These are phyloP conservation scores for Lactifluus subvellereus DNA, from an alignment of 768 basidiomycete species.

Conservation along the genomic window DNA sequence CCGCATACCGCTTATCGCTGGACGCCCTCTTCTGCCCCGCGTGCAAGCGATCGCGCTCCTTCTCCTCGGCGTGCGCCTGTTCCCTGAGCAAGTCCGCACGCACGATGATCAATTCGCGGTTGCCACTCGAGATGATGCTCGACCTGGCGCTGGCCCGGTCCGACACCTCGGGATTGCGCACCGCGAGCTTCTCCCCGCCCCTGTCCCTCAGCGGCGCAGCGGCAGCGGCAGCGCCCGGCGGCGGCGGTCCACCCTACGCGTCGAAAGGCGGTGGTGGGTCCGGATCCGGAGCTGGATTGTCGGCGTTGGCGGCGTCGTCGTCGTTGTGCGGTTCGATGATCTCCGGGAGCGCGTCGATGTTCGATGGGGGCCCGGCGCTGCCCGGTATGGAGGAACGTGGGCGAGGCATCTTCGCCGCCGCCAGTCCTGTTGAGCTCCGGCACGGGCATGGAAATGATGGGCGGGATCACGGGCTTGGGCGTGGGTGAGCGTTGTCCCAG, in stretches of 20 bases:
- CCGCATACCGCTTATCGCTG: slow-evolving; percentile 24
- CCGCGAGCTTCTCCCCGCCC: slow-evolving; percentile 14
- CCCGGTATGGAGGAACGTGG: background rate
- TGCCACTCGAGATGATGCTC: slow-evolving; percentile 30
- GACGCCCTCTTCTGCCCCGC: slow-evolving; percentile 27
- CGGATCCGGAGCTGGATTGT: background rate
- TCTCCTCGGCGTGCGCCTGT: slow-evolving; percentile 29
- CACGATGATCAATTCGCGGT: slow-evolving; percentile 26
- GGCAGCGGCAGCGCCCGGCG: background rate
- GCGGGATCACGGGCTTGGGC: slow-evolving; percentile 14
- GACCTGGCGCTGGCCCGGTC: slow-evolving; percentile 18
- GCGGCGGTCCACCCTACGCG: background rate
- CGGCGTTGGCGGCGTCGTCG: background rate
- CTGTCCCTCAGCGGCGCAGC: background rate
- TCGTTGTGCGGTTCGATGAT: slow-evolving; percentile 18
- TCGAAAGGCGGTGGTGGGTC: slow-evolving; percentile 21
- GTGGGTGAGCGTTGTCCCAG: background rate
- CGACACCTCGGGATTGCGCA: slow-evolving; percentile 12
- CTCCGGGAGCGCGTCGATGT: slow-evolving; percentile 19
- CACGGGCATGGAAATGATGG: slow-evolving; percentile 17
- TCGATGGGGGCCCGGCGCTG: background rate
- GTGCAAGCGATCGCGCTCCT: slow-evolving; percentile 26
- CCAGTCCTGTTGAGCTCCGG: background rate
- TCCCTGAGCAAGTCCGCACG: slow-evolving; percentile 31
- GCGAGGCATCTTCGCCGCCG: background rate